Evolutionary conservation across 2,329 filamentous ascomycete genomes (phyloP).

Genomic region (Fonsecaea nubica): DNA sequence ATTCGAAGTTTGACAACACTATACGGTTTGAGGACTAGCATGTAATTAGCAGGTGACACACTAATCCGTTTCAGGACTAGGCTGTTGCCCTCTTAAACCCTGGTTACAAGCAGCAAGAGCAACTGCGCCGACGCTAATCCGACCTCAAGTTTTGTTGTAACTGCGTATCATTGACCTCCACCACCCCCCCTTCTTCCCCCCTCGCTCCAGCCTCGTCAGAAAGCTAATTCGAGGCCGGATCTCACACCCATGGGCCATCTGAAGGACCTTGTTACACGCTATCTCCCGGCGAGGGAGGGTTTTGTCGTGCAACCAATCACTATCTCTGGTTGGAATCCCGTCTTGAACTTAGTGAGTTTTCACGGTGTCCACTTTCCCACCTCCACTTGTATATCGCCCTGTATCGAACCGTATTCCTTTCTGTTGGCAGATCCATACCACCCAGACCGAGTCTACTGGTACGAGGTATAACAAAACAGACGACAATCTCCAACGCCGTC

Average conservation of each 20-base stretch:
- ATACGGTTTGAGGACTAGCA: background rate
- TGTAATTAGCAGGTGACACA: background rate
- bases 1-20: background rate
- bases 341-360: background rate
- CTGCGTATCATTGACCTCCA: background rate
- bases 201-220: background rate
- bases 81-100: background rate
- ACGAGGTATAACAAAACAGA: background rate
- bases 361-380: background rate
- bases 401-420: background rate
- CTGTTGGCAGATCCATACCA: background rate
- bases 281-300: background rate
- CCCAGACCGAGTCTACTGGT: background rate
- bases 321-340: background rate
- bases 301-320: background rate
- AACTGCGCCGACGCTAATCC: background rate
- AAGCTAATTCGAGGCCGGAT: background rate
- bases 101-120: background rate
- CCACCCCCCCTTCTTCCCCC: background rate
- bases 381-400: slow-evolving; percentile 2
- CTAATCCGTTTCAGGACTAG: background rate
- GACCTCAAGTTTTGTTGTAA: background rate
- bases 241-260: slow-evolving; percentile 1
- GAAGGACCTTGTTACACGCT: slow-evolving; percentile 2
- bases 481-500: background rate